A percentile compares a stretch with the other conserved stretches of the same genome.
phyloP scores from a whole-genome alignment of 2,329 filamentous ascomycete genomes.

The Dactylellina parvicollis region DNA sequence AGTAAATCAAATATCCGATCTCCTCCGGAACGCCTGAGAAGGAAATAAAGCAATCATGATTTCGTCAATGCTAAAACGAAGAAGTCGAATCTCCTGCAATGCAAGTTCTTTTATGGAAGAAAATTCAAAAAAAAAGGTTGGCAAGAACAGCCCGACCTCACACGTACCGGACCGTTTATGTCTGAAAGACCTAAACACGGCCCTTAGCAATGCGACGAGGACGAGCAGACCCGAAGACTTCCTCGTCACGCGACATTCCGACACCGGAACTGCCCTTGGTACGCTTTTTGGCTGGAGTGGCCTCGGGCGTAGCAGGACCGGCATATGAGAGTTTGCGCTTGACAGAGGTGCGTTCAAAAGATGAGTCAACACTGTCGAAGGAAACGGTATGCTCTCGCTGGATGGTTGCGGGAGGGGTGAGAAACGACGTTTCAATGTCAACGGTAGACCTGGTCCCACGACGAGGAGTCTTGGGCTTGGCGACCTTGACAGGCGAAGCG shows the following conservation, averaged over 20 bases:
- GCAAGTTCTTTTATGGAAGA: not conserved
- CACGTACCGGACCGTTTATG: no score
- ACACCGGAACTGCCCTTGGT: slow-evolving; percentile 16
- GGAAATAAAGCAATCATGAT: slow-evolving; percentile 30
- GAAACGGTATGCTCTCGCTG: slow-evolving; percentile 27
- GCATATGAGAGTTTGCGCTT: slow-evolving; percentile 48
- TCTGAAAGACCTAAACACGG: slow-evolving; percentile 29
- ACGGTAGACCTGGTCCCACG: slow-evolving; percentile 27
- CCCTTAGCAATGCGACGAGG: slow-evolving; percentile 32
- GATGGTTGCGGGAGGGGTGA: slow-evolving; percentile 44
- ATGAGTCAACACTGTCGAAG: slow-evolving; percentile 6
- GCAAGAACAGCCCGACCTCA: no score
- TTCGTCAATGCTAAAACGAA: slow-evolving; percentile 31
- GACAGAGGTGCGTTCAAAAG: slow-evolving; percentile 20
- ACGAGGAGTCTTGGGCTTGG: slow-evolving; percentile 38
- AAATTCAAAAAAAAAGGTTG: not conserved
- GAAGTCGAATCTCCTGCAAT: slow-evolving; percentile 15
- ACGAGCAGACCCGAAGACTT: slow-evolving; percentile 33
- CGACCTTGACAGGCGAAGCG: slow-evolving; percentile 27
- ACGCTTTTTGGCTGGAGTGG: slow-evolving; percentile 50
- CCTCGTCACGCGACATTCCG: slow-evolving; percentile 14
- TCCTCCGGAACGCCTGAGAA: slow-evolving; percentile 44
- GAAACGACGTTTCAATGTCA: slow-evolving; percentile 34
- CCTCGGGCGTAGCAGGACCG: slow-evolving; percentile 44
- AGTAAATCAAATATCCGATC: slow-evolving; percentile 15